Percentiles rank a stretch among this genome's conserved stretches.
Conservation (phyloP, 306 rosid species). For the Vigna mungo region DNA sequence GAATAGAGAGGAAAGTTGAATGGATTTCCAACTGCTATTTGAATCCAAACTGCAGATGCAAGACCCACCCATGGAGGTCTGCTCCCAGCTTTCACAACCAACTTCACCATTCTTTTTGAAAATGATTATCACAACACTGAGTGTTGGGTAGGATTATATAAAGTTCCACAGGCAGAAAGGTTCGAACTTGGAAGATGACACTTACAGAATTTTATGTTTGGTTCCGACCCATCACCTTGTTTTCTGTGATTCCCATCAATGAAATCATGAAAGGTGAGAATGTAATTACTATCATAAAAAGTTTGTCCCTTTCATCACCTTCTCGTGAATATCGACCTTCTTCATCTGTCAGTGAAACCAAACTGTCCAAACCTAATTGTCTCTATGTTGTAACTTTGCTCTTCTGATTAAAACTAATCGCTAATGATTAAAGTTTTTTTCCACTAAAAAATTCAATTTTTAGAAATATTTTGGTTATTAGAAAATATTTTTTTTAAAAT, state of each 20-base stretch:
- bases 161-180: neutral
- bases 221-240: no score
- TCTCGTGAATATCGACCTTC: neutral
- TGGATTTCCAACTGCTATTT: slow-evolving; percentile 66
- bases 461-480: no score
- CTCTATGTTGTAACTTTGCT: no score
- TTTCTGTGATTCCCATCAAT: no score
- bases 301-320: neutral
- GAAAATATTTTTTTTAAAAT: no score
- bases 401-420: no score
- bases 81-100: slow-evolving; percentile 74
- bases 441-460: no score
- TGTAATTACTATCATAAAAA: no score
- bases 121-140: no score
- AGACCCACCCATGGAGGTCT: slow-evolving; percentile 97
- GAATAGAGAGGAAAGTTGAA: slow-evolving; percentile 83
- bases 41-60: slow-evolving; percentile 86
- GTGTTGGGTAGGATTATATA: neutral
- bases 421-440: no score
- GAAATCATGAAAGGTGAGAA: no score
- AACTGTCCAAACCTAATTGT: slow-evolving; percentile 31
- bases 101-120: slow-evolving; percentile 47
- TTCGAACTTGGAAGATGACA: neutral
- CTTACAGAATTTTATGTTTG: no score
- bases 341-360: slow-evolving; percentile 17